Percentiles rank a stretch among this genome's conserved stretches.
phyloP scores from a whole-genome alignment of 306 rosid species.

The Quercus variabilis region DNA sequence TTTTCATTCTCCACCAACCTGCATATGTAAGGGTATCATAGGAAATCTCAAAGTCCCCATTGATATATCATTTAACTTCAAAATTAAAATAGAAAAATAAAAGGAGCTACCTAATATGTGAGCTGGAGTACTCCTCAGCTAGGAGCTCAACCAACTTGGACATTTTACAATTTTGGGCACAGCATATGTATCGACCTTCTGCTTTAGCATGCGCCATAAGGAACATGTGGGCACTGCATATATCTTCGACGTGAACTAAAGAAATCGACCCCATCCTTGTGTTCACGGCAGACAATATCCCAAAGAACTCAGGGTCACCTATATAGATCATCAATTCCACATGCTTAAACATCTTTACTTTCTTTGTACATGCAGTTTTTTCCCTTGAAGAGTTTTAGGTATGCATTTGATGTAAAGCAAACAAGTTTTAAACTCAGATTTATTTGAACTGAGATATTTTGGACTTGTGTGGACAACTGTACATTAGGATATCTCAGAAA shows the following conservation, averaged over 20 bases:
- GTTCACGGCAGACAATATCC: slow-evolving; percentile 63
- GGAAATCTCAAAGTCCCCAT: background rate
- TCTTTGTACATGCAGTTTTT: too few relatives aligned
- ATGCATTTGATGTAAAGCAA: too few relatives aligned
- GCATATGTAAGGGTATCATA: slow-evolving; percentile 10
- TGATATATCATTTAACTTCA: background rate
- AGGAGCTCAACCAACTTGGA: slow-evolving; percentile 41
- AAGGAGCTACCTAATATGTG: slow-evolving; percentile 29
- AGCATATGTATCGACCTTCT: slow-evolving; percentile 63
- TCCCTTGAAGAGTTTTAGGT: too few relatives aligned
- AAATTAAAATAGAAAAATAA: background rate
- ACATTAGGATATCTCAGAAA: too few relatives aligned
- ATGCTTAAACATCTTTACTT: background rate
- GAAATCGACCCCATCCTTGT: slow-evolving; percentile 77
- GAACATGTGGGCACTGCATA: slow-evolving; percentile 76
- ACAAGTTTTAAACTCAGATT: too few relatives aligned
- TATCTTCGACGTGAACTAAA: slow-evolving; percentile 69
- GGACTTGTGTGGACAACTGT: too few relatives aligned
- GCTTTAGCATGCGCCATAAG: slow-evolving; percentile 67
- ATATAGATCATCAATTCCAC: slow-evolving; percentile 3
- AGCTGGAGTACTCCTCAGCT: slow-evolving; percentile 41
- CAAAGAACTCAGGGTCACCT: slow-evolving; percentile 50
- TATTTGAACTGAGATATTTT: too few relatives aligned
- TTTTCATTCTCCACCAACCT: slow-evolving; percentile 36
- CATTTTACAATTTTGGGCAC: slow-evolving; percentile 41